Evolutionary conservation across 2,329 filamentous ascomycete species (phyloP).

Genomic region (Lecanicillium sp.): DNA sequence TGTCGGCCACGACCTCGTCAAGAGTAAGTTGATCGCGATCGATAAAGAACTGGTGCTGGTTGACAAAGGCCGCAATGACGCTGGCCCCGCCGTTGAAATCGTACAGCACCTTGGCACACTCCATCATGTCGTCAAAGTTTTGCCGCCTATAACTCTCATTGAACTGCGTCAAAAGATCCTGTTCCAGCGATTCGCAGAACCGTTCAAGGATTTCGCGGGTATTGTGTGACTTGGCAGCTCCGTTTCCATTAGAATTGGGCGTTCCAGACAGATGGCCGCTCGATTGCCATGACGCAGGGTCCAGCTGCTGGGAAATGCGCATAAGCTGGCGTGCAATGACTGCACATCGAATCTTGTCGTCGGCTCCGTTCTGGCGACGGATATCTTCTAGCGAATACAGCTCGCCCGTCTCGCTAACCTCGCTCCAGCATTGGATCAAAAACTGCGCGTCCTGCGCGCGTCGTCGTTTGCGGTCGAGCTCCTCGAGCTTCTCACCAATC

Average conservation of each 20-base stretch:
- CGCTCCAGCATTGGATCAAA: conserved; percentile 91
- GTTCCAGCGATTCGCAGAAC: conserved; percentile 90
- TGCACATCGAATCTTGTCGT: conserved; percentile 90
- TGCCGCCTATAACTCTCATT: conserved; percentile 93
- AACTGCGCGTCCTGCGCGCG: conserved; percentile 90
- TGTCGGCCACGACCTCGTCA: conserved; percentile 71
- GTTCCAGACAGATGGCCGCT: conserved; percentile 47
- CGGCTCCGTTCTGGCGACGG: conserved; percentile 71
- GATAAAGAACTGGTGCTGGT: conserved; percentile 99
- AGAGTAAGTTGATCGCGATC: conserved; percentile 86
- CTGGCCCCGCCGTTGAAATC: conserved; percentile 96
- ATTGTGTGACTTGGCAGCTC: conserved; percentile 44
- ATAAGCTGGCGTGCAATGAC: conserved; percentile 89
- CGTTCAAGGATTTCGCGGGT: conserved; percentile 91
- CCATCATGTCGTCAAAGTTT: conserved; percentile 97
- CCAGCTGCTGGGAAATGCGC: conserved; percentile 86
- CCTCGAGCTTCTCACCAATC: conserved; percentile 88
- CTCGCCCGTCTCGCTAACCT: conserved; percentile 84
- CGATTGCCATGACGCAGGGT: conserved; percentile 63
- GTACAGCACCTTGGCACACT: conserved; percentile 85
- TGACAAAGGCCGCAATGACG: conserved; percentile 93
- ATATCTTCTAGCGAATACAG: conserved; percentile 84
- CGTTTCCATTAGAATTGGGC: conserved; percentile 36
- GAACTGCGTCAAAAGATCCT: conserved; percentile 91
- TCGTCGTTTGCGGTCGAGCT: conserved; percentile 84